Evolutionary conservation across 768 basidiomycete genomes (phyloP).

Genomic region (Boletus reticuloceps): DNA sequence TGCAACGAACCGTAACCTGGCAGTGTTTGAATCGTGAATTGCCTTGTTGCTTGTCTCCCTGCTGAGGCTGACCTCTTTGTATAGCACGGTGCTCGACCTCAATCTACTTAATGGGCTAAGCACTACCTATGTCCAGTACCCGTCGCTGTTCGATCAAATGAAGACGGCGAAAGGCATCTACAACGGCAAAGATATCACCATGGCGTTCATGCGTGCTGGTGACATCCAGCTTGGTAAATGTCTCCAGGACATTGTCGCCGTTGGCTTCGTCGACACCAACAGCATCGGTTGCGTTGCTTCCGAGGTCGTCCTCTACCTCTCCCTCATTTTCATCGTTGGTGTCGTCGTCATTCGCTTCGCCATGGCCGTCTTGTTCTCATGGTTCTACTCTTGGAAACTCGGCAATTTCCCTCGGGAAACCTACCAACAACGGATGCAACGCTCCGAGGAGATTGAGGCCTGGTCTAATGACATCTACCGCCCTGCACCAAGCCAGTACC

Average conservation of each 20-base stretch:
- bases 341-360: slow-evolving; percentile 93
- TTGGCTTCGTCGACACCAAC: slow-evolving; percentile 93
- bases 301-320: slow-evolving; percentile 89
- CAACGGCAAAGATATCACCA: slow-evolving; percentile 85
- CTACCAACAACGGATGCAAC: slow-evolving; percentile 86
- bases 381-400: slow-evolving; percentile 97
- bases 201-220: slow-evolving; percentile 71
- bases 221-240: slow-evolving; percentile 72
- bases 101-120: slow-evolving; percentile 83
- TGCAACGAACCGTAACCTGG: slow-evolving; percentile 70
- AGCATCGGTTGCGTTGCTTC: slow-evolving; percentile 97
- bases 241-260: slow-evolving; percentile 78
- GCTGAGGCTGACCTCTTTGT: slow-evolving; percentile 5
- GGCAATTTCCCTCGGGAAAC: slow-evolving; percentile 94
- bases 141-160: slow-evolving; percentile 77
- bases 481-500: slow-evolving; percentile 85
- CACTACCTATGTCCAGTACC: slow-evolving; percentile 76
- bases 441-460: slow-evolving; percentile 88
- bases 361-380: slow-evolving; percentile 96
- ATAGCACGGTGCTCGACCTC: slow-evolving; percentile 86
- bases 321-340: slow-evolving; percentile 95
- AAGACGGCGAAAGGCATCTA: slow-evolving; percentile 66
- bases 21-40: slow-evolving; percentile 87
- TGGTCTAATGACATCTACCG: slow-evolving; percentile 97
- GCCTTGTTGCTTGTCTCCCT: background rate